phyloP scores from a whole-genome alignment of 2,329 filamentous ascomycete genomes.

The Colletotrichum trifolii region DNA sequence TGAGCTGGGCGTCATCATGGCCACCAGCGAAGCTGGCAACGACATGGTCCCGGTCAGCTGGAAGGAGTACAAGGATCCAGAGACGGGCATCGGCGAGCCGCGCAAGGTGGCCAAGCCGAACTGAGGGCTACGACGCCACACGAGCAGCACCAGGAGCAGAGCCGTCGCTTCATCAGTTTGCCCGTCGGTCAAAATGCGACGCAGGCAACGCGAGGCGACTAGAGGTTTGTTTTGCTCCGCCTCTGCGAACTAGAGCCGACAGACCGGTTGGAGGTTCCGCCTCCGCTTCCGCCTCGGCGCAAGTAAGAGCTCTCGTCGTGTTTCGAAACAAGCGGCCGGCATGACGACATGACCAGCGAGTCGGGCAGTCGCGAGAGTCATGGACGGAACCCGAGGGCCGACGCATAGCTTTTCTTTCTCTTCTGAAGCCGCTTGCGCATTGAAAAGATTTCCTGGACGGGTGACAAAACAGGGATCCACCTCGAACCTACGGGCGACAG shows the following conservation, averaged over 20 bases:
- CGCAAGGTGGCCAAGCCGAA: conserved; percentile 96
- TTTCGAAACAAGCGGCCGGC: conserved; percentile 26
- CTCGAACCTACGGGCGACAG: conserved; percentile 1
- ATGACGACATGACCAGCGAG: conserved; percentile 27
- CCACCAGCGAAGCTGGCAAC: conserved; percentile 86
- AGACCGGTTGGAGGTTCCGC: conserved; percentile 13
- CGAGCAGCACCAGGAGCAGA: conserved; percentile 1
- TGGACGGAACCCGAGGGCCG: conserved; percentile 9
- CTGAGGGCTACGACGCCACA: conserved; percentile 55
- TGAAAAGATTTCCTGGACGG: background rate
- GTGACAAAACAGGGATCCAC: conserved; percentile 5
- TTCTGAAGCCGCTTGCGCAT: conserved; percentile 25
- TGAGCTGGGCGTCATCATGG: conserved; percentile 93
- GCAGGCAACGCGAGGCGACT: conserved; percentile 17
- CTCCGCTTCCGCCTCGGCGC: conserved; percentile 4
- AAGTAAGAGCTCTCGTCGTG: conserved; percentile 21
- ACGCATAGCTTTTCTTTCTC: conserved; percentile 5
- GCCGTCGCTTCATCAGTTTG: background rate
- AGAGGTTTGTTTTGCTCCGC: conserved; percentile 14
- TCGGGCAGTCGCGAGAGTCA: conserved; percentile 10
- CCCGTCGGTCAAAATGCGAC: conserved; percentile 28
- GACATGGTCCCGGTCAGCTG: conserved; percentile 94
- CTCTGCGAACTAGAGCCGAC: conserved; percentile 2
- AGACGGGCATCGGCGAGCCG: conserved; percentile 79
- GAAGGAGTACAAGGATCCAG: conserved; percentile 91